Evolutionary conservation across 1,284 basidiomycete genomes (phyloP), one percentile per base, ranked within the genome.

Genomic region (Naganishia cerealis): DNA sequence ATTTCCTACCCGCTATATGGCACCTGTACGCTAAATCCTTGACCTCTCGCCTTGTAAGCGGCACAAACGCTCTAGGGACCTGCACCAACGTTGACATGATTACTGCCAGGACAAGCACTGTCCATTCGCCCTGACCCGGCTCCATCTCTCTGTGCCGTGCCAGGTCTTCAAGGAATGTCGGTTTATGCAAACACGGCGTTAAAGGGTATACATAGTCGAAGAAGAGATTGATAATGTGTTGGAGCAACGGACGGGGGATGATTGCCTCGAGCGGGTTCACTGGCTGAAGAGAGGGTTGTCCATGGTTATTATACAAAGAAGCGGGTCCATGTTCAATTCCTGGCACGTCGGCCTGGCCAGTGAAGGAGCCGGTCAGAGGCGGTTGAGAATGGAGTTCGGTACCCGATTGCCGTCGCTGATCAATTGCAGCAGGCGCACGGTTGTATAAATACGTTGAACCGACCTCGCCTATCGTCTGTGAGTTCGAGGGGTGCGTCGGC

Each of bases 151-250:
- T 81, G 55, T 85, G 85, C 0, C 86, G 83, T 71, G 88, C 86
- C 40, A 94, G 82, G 79, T 92, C 91, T 26, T 88, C 87, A 87
- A 92, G 88, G 77, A 92, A 93, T 0, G 89, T 89, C 46, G 90
- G 90, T 46, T 77, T 76, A 70, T 80, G 80, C 16, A 81, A 69
- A 48, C 70, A 73, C 6, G 91, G 91, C 9, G 89, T 90, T 57
- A 92, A 73, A 38, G 90, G 89, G 77, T 92, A 91, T 55, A 92
- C 88, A 76, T 91, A 92, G 78, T 92, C 91, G 76, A 92, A 92
- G 82, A 91, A 93, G 26, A 92, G 85, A 39, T 88, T 85, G 71
- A 92, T 87, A 73, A 92, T 89, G 70, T 71, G 74, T 43, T 71
- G 69, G 12, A 80, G 71, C 16, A 76, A 55, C 2, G 71, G 70